These are phyloP conservation scores for Apostasia shenzhenica DNA, from an alignment of 106 monocot genomes.

Conservation along the genomic window DNA sequence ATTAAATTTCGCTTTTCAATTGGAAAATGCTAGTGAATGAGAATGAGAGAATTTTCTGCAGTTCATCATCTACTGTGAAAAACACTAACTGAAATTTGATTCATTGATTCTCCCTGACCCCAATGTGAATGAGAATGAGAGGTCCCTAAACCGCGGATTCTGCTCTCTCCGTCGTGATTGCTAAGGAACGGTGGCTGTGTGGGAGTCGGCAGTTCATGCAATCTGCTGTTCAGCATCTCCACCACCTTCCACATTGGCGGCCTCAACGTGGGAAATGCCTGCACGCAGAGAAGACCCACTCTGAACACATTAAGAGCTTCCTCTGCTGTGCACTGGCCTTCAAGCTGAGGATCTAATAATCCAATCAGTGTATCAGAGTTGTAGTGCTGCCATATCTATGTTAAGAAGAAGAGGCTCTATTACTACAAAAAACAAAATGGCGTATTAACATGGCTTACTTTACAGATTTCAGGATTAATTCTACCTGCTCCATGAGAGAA, in stretches of 20 bases:
- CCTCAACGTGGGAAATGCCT: constrained; percentile 24
- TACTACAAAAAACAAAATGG: not conserved
- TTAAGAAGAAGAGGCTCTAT: not conserved
- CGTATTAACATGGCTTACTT: not conserved
- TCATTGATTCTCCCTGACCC: no score
- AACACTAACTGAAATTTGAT: no score
- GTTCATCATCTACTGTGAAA: no score
- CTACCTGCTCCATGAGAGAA: constrained; percentile 30
- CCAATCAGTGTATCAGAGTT: constrained; percentile 25
- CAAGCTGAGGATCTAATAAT: constrained; percentile 32
- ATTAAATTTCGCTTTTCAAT: no score
- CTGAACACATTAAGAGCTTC: constrained; percentile 22
- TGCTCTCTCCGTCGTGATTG: no score
- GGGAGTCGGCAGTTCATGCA: constrained; percentile 29
- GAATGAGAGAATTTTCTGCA: no score
- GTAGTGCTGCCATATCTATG: constrained; percentile 42
- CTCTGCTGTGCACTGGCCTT: constrained; percentile 19
- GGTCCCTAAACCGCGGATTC: no score
- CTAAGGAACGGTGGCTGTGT: constrained; percentile 43
- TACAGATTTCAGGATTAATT: not conserved
- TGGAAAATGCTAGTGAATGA: no score
- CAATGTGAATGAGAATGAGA: no score
- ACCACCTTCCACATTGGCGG: constrained; percentile 62
- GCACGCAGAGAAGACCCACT: no score
- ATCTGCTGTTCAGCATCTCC: constrained; percentile 15